phyloP scores from a whole-genome alignment of 495 filamentous ascomycete genomes.

The Annulohypoxylon nitens region DNA sequence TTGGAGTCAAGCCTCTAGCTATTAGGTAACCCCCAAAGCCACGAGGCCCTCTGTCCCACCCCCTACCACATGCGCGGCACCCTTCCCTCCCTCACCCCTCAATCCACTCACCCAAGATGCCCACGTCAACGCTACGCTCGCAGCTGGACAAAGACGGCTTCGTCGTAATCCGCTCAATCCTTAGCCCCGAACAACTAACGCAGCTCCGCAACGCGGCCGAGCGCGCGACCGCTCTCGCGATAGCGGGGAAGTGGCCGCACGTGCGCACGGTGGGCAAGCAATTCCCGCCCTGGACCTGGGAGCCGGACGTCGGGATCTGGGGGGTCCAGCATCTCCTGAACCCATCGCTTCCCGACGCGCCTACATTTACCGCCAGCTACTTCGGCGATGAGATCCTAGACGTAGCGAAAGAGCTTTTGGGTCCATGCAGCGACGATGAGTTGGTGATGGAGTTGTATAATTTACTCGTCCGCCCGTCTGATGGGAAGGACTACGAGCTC shows the following conservation, averaged over 20 bases:
- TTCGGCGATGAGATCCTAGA: constrained; percentile 71
- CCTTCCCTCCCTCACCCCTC: background rate
- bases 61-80: background rate
- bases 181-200: constrained; percentile 46
- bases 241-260: constrained; percentile 76
- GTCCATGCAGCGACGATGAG: constrained; percentile 49
- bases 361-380: constrained; percentile 71
- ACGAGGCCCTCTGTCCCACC: constrained; percentile 8
- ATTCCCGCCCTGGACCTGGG: constrained; percentile 78
- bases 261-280: constrained; percentile 87
- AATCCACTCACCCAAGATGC: constrained; percentile 23
- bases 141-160: constrained; percentile 54
- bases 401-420: constrained; percentile 69
- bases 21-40: background rate
- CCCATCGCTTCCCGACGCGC: constrained; percentile 69
- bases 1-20: background rate
- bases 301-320: constrained; percentile 77
- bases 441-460: constrained; percentile 87
- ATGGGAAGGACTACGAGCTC: constrained; percentile 69
- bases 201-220: constrained; percentile 67
- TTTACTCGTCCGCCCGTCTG: constrained; percentile 75
- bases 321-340: constrained; percentile 87
- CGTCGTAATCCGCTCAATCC: constrained; percentile 54
- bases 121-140: constrained; percentile 45
- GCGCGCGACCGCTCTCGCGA: constrained; percentile 68